Conservation (phyloP, 1,139 yeast species). For the Candida pseudoviswanathii region DNA sequence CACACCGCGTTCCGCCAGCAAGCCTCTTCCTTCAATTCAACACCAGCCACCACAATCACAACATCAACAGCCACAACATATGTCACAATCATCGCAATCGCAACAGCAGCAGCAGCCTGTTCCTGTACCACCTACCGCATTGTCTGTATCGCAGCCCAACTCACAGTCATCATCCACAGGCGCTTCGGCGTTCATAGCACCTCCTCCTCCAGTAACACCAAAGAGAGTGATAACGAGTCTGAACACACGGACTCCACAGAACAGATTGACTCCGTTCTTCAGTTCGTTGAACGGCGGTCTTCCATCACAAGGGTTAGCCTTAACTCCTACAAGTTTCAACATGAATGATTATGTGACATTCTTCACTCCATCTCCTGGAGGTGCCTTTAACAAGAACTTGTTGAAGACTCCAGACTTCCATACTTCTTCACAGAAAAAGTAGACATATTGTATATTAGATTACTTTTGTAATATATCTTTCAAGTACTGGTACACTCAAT, state of each 20-base stretch:
- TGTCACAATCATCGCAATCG: constrained; percentile 4
- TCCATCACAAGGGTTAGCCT: constrained; percentile 47
- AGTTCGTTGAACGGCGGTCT: constrained; percentile 29
- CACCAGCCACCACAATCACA: constrained; percentile 9
- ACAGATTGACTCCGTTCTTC: constrained; percentile 46
- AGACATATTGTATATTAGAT: background rate
- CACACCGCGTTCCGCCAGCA: constrained; percentile 30
- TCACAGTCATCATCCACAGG: constrained; percentile 5
- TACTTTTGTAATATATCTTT: background rate
- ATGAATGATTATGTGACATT: constrained; percentile 81
- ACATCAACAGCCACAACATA: constrained; percentile 18
- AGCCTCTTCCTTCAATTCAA: constrained; percentile 10
- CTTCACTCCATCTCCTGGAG: constrained; percentile 72
- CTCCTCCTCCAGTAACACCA: constrained; percentile 51
- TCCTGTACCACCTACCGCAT: constrained; percentile 1
- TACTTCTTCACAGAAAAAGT: constrained; percentile 20
- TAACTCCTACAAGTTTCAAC: constrained; percentile 74
- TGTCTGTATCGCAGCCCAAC: constrained; percentile 3
- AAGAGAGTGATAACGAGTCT: constrained; percentile 27
- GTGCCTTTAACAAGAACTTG: constrained; percentile 33
- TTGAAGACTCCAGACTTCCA: constrained; percentile 49
- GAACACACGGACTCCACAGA: constrained; percentile 44
- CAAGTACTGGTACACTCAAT: too few relatives aligned
- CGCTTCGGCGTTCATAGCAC: constrained; percentile 35
- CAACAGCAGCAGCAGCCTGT: constrained; percentile 5